These are phyloP conservation scores for Magnaporthiopsis incrustans DNA, from an alignment of 2,329 filamentous ascomycete species.

Conservation along the genomic window DNA sequence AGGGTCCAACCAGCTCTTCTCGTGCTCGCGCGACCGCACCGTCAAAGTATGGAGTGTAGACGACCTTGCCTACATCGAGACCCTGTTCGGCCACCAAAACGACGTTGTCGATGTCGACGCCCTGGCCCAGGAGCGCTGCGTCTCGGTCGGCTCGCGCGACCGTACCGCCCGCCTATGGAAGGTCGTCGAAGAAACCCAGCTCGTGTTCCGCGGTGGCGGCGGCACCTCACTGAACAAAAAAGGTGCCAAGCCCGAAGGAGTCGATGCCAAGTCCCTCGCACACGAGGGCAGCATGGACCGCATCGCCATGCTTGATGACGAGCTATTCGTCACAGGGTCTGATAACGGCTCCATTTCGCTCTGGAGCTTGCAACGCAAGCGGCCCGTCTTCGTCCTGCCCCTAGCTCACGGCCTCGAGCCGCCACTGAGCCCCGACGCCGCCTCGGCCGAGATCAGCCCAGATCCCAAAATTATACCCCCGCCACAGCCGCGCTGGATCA, in stretches of 20 bases:
- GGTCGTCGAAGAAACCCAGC: constrained; percentile 87
- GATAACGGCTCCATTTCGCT: constrained; percentile 83
- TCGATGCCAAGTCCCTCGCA: constrained; percentile 46
- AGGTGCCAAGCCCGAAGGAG: constrained; percentile 38
- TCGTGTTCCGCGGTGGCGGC: constrained; percentile 86
- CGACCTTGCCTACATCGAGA: constrained; percentile 89
- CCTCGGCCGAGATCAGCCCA: constrained; percentile 65
- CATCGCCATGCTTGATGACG: constrained; percentile 80
- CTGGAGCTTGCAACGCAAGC: constrained; percentile 92
- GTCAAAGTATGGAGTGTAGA: constrained; percentile 94
- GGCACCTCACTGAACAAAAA: constrained; percentile 27
- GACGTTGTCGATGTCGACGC: constrained; percentile 77
- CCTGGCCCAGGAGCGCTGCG: constrained; percentile 76
- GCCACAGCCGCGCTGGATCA: constrained; percentile 78
- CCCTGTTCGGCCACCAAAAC: constrained; percentile 92
- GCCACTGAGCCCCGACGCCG: constrained; percentile 62
- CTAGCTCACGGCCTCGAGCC: constrained; percentile 81
- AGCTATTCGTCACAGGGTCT: constrained; percentile 84
- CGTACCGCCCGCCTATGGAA: constrained; percentile 93
- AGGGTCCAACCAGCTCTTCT: constrained; percentile 87
- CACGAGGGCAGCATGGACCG: constrained; percentile 83
- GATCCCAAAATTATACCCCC: constrained; percentile 51
- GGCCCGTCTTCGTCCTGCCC: constrained; percentile 72
- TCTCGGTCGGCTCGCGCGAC: constrained; percentile 85
- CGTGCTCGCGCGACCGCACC: constrained; percentile 81